Evolutionary conservation across 2,329 filamentous ascomycete species (phyloP).

Genomic region (Colletotrichum godetiae): DNA sequence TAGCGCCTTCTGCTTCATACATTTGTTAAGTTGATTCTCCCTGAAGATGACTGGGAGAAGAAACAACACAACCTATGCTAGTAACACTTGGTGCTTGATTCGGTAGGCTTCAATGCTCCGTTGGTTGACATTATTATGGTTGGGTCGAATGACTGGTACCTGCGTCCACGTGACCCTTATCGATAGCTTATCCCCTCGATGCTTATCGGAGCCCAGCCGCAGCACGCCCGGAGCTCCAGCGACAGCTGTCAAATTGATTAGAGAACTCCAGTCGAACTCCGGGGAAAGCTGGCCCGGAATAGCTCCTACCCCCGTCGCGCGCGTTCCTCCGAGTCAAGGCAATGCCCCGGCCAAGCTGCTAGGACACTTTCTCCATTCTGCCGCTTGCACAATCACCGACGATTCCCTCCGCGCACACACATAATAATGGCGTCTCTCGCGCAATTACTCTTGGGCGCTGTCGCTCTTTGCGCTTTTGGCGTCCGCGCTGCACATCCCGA

Average conservation of each 20-base stretch:
- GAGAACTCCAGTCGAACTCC: conserved; percentile 10
- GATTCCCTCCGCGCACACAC: not conserved
- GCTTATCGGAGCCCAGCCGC: not conserved
- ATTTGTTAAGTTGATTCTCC: too few species aligned
- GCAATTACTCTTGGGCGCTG: conserved; percentile 17
- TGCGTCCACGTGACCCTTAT: too few species aligned
- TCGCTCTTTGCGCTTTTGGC: conserved; percentile 24
- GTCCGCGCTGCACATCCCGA: conserved; percentile 47
- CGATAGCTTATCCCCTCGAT: too few species aligned
- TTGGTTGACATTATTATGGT: too few species aligned
- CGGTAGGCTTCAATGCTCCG: too few species aligned
- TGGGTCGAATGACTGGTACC: too few species aligned
- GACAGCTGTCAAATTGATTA: conserved; percentile 29
- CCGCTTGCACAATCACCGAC: not conserved
- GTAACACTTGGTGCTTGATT: too few species aligned
- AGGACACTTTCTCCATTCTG: conserved; percentile 1
- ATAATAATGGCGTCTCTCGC: conserved; percentile 14
- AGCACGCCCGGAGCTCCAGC: not conserved
- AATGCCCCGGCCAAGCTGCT: conserved; percentile 26
- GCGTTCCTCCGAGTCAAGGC: conserved; percentile 26
- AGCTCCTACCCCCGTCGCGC: conserved; percentile 9
- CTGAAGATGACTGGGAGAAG: too few species aligned
- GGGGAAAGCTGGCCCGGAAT: conserved; percentile 30
- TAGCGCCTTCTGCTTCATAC: too few species aligned
- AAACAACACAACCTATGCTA: too few species aligned